Base-by-base conservation (phyloP, 2,329 filamentous ascomycete genomes). In the Neonectria sp. region DNA sequence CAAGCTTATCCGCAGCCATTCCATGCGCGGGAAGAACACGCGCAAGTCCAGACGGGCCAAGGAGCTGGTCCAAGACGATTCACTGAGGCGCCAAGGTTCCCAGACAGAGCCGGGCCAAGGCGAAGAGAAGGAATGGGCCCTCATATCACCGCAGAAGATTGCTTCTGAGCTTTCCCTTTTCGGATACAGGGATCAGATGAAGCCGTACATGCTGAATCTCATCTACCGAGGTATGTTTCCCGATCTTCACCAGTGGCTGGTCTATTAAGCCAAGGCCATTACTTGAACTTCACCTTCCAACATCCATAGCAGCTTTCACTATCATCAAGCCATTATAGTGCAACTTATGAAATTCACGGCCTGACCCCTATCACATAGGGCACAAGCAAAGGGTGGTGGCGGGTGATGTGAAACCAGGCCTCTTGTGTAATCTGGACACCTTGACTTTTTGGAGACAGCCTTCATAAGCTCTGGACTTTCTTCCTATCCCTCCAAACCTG, bases 351-450 rank as follows among this genome's bases (percentile, higher is more conserved):
- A 13, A n/a, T 46, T 29, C 46, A 43, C 53, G 29, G 58, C 21
- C 27, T 53, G 27, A 75, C 73, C 78, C 78, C 78, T 78, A 78
- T 79, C 76, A 78, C 73, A 76, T 79, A 78, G 72, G 73, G 77
- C 71, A 48, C 53, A 45, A 46, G 52, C 53, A 58, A 64, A 63
- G 65, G 68, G 59, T 70, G n/a, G 68, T 71, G 59, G 55, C 63
- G 71, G 69, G 64, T 72, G 70, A 77, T 72, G 77, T 83, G 83
- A 82, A 84, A 85, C 85, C 82, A 85, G 83, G 84, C 83, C 83
- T 85, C 82, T 84, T 82, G 78, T 78, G 75, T 77, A 74, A 77
- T 81, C 75, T 83, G 82, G 82, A 84, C 83, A 85, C 82, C 79
- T 84, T 75, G 75, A 81, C 74, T 78, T 81, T 81, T 80, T 74